These are phyloP conservation scores for Rhodotorula mucilaginosa DNA, from an alignment of 1,284 basidiomycete genomes.

Conservation along the genomic window DNA sequence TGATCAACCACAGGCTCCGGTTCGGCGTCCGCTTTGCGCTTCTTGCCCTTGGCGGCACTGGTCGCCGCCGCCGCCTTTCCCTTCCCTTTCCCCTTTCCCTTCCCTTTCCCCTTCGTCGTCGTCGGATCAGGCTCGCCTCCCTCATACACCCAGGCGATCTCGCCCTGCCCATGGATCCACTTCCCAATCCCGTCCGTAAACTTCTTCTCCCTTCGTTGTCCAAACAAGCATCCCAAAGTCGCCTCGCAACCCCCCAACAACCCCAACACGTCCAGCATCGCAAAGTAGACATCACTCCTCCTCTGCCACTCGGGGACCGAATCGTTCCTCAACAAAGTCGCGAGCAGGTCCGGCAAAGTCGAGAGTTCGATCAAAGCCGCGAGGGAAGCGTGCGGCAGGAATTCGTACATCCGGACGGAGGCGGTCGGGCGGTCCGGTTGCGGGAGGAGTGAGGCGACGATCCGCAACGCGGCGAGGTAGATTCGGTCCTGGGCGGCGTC, in stretches of 20 bases:
- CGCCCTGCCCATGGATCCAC: conserved; percentile 56
- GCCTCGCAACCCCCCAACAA: conserved; percentile 59
- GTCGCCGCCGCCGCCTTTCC: conserved; percentile 2
- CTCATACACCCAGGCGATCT: conserved; percentile 49
- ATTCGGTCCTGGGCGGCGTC: conserved; percentile 9
- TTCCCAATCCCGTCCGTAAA: conserved; percentile 53
- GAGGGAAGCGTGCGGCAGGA: conserved; percentile 56
- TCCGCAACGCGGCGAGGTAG: not conserved
- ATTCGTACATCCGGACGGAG: conserved; percentile 49
- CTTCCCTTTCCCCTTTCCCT: conserved; percentile 5
- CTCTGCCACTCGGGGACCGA: conserved; percentile 58
- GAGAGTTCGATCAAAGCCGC: conserved; percentile 54
- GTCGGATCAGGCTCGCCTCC: not conserved
- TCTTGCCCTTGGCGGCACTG: not conserved
- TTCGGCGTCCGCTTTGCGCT: not conserved
- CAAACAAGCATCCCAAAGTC: conserved; percentile 55
- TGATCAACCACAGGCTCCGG: not conserved
- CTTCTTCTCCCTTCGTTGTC: conserved; percentile 51
- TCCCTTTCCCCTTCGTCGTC: conserved; percentile 4
- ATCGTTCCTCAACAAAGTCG: conserved; percentile 57
- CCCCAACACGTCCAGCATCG: conserved; percentile 55
- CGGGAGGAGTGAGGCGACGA: conserved; percentile 15
- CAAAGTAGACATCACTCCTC: conserved; percentile 55
- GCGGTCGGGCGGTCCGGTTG: conserved; percentile 18
- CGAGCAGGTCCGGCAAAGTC: conserved; percentile 48